Percentiles rank a stretch among this genome's conserved stretches.
phyloP scores from a whole-genome alignment of 1,139 yeast genomes.

The Yamadazyma sp. region DNA sequence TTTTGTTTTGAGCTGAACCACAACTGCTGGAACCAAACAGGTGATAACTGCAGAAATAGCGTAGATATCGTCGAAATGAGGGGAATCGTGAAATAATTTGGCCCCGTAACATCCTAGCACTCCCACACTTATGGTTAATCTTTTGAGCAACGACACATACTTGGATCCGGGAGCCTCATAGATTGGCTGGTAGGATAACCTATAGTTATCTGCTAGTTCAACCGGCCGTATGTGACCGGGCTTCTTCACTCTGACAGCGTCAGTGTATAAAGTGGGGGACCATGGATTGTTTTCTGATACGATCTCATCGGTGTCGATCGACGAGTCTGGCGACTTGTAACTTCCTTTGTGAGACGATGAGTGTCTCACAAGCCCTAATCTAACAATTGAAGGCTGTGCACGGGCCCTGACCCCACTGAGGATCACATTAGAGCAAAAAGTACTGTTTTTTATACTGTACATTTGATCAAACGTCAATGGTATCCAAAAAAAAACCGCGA shows the following conservation, averaged over 20 bases:
- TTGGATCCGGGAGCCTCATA: conserved; percentile 58
- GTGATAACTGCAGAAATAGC: conserved; percentile 43
- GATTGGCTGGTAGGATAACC: conserved; percentile 54
- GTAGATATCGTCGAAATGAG: conserved; percentile 54
- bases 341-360: conserved; percentile 3
- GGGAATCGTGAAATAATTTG: conserved; percentile 55
- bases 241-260: conserved; percentile 32
- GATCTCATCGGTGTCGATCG: conserved; percentile 44
- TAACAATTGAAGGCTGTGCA: background rate
- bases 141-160: conserved; percentile 54
- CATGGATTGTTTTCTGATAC: conserved; percentile 47
- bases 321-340: conserved; percentile 29
- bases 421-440: too few relatives aligned
- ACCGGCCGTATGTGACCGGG: conserved; percentile 25
- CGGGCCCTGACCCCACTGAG: too few relatives aligned
- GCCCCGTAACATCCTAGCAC: conserved; percentile 56
- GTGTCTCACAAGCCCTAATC: background rate
- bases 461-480: too few relatives aligned
- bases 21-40: conserved; percentile 41
- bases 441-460: too few relatives aligned
- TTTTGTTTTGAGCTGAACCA: conserved; percentile 54
- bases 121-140: conserved; percentile 55
- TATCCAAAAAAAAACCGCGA: too few relatives aligned
- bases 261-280: conserved; percentile 47
- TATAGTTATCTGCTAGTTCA: conserved; percentile 39